These are phyloP conservation scores for Kwoniella sp. DNA, from an alignment of 768 basidiomycete species.

Conservation along the genomic window DNA sequence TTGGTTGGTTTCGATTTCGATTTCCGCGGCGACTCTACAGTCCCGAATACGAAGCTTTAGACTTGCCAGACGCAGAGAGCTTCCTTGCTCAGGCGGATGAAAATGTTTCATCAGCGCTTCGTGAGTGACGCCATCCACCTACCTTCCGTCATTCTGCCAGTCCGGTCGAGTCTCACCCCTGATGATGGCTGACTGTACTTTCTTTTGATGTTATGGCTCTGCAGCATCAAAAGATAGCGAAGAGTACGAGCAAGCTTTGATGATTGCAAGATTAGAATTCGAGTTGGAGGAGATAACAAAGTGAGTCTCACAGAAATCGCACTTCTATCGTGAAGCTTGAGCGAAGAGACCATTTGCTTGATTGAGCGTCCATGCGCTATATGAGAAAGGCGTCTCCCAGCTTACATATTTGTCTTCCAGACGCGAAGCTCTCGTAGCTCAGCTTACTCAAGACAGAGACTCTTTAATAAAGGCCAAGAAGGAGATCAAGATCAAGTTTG, in stretches of 20 bases:
- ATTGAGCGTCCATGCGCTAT: too few species aligned
- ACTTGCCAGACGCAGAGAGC: constrained; percentile 24
- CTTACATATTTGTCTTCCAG: too few species aligned
- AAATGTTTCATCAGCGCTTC: constrained; percentile 18
- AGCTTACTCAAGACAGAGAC: constrained; percentile 44
- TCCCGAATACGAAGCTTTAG: constrained; percentile 36
- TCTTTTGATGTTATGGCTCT: neutral
- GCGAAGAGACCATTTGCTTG: too few species aligned
- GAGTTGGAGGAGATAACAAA: constrained; percentile 40
- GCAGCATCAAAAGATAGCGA: constrained; percentile 33
- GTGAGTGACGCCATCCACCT: constrained; percentile 22
- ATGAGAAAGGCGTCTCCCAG: too few species aligned
- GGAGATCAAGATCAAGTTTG: constrained; percentile 48
- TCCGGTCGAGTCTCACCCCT: too few species aligned
- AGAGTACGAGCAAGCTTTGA: constrained; percentile 37
- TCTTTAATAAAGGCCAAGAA: constrained; percentile 37
- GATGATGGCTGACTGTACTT: too few species aligned
- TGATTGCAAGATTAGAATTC: constrained; percentile 36
- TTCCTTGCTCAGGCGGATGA: constrained; percentile 24
- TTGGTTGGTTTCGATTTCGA: neutral
- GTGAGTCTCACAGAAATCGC: constrained; percentile 15
- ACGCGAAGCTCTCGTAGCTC: constrained; percentile 36
- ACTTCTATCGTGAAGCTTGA: too few species aligned
- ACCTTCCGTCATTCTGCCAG: too few species aligned
- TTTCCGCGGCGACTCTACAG: constrained; percentile 22